phyloP scores from a whole-genome alignment of 2,329 filamentous ascomycete genomes.

The Penicillium sp. region DNA sequence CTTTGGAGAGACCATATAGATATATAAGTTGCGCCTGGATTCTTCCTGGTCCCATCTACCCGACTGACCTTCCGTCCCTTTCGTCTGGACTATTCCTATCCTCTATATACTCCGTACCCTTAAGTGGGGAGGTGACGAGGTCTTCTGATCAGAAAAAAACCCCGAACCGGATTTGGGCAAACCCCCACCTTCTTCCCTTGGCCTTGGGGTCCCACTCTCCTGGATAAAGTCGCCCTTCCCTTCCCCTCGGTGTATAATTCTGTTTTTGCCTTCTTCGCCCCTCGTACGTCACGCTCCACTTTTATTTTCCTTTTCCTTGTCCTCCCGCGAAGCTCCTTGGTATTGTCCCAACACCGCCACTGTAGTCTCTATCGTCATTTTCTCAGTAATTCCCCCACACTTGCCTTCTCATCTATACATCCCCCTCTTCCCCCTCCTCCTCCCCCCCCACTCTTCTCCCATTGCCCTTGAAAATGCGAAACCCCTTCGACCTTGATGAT shows the following conservation, averaged over 20 bases:
- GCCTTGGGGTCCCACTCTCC: slow-evolving; percentile 16
- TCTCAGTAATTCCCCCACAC: no score
- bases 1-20: background rate
- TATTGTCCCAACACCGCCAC: slow-evolving; percentile 4
- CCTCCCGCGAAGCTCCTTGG: slow-evolving; percentile 6
- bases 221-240: slow-evolving; percentile 20
- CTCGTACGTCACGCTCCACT: slow-evolving; percentile 24
- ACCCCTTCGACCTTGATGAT: slow-evolving; percentile 32
- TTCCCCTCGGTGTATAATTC: slow-evolving; percentile 1
- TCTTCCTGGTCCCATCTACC: no score
- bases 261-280: slow-evolving; percentile 19
- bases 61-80: no score
- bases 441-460: slow-evolving; percentile 4
- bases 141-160: slow-evolving; percentile 33
- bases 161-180: slow-evolving; percentile 23
- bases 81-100: no score
- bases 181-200: background rate
- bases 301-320: slow-evolving; percentile 5
- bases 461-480: slow-evolving; percentile 19
- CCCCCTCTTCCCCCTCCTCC: slow-evolving; percentile 1
- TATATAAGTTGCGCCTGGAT: no score
- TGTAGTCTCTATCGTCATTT: slow-evolving; percentile 7
- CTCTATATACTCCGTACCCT: no score
- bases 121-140: slow-evolving; percentile 25
- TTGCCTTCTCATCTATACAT: no score